A percentile compares a stretch with the other conserved stretches of the same genome.
Evolutionary conservation across 2,329 filamentous ascomycete species (phyloP).

Genomic region (Triangularia verruculosa): DNA sequence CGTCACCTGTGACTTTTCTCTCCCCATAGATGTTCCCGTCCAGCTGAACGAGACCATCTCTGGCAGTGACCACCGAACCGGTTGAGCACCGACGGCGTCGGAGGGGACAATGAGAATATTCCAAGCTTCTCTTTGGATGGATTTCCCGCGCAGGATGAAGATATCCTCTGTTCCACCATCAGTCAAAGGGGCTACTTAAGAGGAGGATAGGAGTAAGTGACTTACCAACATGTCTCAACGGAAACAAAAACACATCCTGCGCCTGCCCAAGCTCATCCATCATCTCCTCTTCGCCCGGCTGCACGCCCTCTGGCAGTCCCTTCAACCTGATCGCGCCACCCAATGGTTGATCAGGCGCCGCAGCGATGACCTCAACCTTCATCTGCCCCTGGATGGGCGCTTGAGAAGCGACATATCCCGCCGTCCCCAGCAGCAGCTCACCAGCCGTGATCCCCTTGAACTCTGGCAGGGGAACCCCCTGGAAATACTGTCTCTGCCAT

Average conservation of each 20-base stretch:
- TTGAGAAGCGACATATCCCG: background rate
- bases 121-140: background rate
- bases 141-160: background rate
- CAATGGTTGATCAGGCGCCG: background rate
- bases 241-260: background rate
- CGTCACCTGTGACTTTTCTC: background rate
- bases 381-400: background rate
- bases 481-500: background rate
- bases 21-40: background rate
- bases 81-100: background rate
- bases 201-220: background rate
- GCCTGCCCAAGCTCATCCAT: background rate
- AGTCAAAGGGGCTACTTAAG: background rate
- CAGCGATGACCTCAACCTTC: background rate
- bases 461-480: background rate
- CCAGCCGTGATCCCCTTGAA: background rate
- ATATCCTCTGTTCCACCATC: background rate
- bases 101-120: background rate
- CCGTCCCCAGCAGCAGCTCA: background rate
- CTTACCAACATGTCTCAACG: background rate
- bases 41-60: background rate
- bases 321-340: background rate
- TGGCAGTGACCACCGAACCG: background rate
- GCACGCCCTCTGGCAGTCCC: background rate
- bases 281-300: background rate